Evolutionary conservation across 164 flowering plant genomes (phyloP), one percentile per base, ranked within the genome.

Genomic region (Magnolia changhungtana): DNA sequence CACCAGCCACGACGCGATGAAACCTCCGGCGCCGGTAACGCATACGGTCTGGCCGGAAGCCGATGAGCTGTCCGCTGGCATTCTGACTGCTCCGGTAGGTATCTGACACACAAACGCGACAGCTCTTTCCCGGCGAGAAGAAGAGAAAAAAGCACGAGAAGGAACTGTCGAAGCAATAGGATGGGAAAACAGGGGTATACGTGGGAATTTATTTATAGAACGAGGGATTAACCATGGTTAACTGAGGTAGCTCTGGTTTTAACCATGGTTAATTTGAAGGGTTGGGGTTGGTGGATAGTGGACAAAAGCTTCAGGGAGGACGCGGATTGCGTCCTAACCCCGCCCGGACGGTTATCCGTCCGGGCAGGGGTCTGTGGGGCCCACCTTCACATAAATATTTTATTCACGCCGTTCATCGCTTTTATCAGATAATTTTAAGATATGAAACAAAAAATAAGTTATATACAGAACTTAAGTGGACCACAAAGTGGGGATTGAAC

Each of bases 11-110:
- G 98, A 93, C 19, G 96, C 96, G 72, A 91, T 87, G 83, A 86
- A 93, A 1, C 98, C 98, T 6, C 93, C 96, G 52, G 96, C 96
- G 29, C 98, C 98, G 64, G 98, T 91, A 75, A 93, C 98, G 72
- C 96, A 93, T 1, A 93, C 88, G 45, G 89, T 88, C 67, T 82
- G 82, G 64, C 86, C 83, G 71, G 81, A 50, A 14, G 49, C 78
- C 5, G 86, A 52, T 16, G 85, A 71, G 75, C 59, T 67, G 68
- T 82, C 86, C 11, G 75, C 74, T 8, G 88, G 88, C 88, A 87
- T 87, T 50, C 27, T 10, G 63, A 67, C 29, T 20, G 6, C 37
- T 49, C 59, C 69, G 73, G 49, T 18, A 23, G 27, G 8, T 31
- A 19, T 31, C 21, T 21, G 8, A 8, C 37, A 65, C 68, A 23